A percentile compares a stretch with the other conserved stretches of the same genome.
phyloP scores from a whole-genome alignment of 2,329 filamentous ascomycete species.

The Zasmidium citrigriseum region DNA sequence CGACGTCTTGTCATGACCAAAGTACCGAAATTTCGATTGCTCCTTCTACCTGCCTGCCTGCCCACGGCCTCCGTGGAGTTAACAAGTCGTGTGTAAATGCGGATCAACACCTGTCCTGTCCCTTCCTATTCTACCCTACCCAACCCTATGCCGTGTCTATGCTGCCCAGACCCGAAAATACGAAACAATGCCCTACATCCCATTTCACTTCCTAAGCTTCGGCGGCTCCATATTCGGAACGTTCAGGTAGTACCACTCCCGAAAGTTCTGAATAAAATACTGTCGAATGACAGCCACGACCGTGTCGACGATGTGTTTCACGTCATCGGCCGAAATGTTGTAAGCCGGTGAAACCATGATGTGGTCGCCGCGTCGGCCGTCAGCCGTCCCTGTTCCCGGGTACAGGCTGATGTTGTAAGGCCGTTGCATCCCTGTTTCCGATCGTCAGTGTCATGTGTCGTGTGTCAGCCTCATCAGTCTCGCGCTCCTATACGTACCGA shows the following conservation, averaged over 20 bases:
- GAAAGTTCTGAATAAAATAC: slow-evolving; percentile 36
- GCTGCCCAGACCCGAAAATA: too few species aligned
- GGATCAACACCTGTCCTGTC: too few species aligned
- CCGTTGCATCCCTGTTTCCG: slow-evolving; percentile 39
- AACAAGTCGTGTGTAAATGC: too few species aligned
- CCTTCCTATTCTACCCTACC: too few species aligned
- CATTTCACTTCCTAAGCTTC: background rate
- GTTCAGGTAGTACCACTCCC: slow-evolving; percentile 1
- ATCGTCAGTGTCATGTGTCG: background rate
- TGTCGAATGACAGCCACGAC: slow-evolving; percentile 55
- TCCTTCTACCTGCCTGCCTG: too few species aligned
- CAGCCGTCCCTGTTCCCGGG: slow-evolving; percentile 62
- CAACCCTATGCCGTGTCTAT: too few species aligned
- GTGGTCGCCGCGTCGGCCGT: slow-evolving; percentile 65
- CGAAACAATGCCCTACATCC: too few species aligned
- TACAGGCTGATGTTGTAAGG: slow-evolving; percentile 62
- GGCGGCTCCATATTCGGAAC: background rate
- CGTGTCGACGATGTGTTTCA: slow-evolving; percentile 57
- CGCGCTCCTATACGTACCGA: slow-evolving; percentile 45
- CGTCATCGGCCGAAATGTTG: slow-evolving; percentile 59
- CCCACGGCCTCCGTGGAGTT: too few species aligned
- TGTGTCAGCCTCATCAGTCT: too few species aligned
- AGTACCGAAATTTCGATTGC: too few species aligned
- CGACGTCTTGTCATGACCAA: too few species aligned
- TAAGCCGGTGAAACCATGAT: slow-evolving; percentile 70